Percentiles rank a stretch among this genome's conserved stretches.
Evolutionary conservation across 116 monocot genomes (phyloP).

Genomic region (Trichopus zeylanicus): DNA sequence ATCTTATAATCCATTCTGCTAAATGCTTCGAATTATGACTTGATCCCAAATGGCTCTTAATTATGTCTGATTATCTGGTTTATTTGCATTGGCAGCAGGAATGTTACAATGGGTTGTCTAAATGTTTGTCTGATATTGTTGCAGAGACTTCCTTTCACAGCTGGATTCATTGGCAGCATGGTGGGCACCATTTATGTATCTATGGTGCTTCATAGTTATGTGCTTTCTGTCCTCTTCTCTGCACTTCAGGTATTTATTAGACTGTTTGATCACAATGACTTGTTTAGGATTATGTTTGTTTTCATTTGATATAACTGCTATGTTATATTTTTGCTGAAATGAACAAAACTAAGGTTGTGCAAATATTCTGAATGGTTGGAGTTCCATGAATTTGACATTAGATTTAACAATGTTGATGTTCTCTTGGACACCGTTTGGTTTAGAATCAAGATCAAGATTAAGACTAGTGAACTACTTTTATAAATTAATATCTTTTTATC

Average conservation of each 20-base stretch:
- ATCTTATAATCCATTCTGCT: no score
- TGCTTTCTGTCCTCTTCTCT: constrained; percentile 86
- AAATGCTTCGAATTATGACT: no score
- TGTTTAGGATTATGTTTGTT: background rate
- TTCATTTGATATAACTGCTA: background rate
- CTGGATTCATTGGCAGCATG: constrained; percentile 81
- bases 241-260: constrained; percentile 59
- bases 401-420: no score
- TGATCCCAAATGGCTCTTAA: no score
- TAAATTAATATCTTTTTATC: no score
- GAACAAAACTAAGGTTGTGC: no score
- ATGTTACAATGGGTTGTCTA: background rate
- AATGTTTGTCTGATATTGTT: constrained; percentile 2
- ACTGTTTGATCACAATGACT: background rate
- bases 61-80: background rate
- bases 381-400: no score
- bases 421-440: no score
- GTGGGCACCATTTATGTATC: constrained; percentile 89
- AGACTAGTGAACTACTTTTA: no score
- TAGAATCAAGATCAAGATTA: no score
- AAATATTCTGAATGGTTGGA: no score
- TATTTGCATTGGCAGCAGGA: background rate
- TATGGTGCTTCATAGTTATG: constrained; percentile 85
- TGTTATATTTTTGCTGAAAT: no score
- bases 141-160: constrained; percentile 84